Percentiles rank a stretch among this genome's conserved stretches.
These are phyloP conservation scores for Auricularia cornea DNA, from an alignment of 768 basidiomycete species.

Conservation along the genomic window DNA sequence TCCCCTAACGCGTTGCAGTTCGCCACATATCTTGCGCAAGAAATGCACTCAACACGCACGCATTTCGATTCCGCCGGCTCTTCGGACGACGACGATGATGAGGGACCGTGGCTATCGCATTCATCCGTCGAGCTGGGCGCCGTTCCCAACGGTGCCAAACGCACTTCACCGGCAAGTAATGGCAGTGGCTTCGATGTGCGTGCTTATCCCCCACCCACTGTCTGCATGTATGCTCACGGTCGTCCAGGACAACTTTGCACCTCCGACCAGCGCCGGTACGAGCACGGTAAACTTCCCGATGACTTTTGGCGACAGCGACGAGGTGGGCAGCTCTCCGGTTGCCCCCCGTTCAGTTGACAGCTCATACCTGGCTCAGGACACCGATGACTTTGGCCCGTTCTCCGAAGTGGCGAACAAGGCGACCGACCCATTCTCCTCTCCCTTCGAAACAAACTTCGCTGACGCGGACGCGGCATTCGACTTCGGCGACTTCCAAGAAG, in stretches of 20 bases:
- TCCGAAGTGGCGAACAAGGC: slow-evolving; percentile 48
- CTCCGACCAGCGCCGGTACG: slow-evolving; percentile 8
- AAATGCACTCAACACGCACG: slow-evolving; percentile 45
- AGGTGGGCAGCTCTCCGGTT: slow-evolving; percentile 43
- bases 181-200: slow-evolving; percentile 37
- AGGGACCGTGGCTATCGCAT: slow-evolving; percentile 65
- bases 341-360: slow-evolving; percentile 11
- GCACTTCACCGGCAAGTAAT: slow-evolving; percentile 33
- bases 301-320: slow-evolving; percentile 40
- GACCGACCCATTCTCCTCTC: slow-evolving; percentile 46
- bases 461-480: slow-evolving; percentile 63
- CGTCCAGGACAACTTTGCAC: slow-evolving; percentile 23
- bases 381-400: slow-evolving; percentile 77
- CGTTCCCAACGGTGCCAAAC: slow-evolving; percentile 41
- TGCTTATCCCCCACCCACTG: slow-evolving; percentile 13
- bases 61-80: slow-evolving; percentile 29
- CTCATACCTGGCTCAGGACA: slow-evolving; percentile 16
- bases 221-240: slow-evolving; percentile 8
- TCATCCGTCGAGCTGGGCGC: slow-evolving; percentile 56
- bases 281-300: slow-evolving; percentile 18
- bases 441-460: slow-evolving; percentile 42
- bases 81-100: slow-evolving; percentile 54
- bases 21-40: slow-evolving; percentile 67
- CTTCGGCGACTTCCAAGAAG: slow-evolving; percentile 72
- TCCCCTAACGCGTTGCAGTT: slow-evolving; percentile 39